Conservation (phyloP, 345 rosid species). For the Salix udensis region DNA sequence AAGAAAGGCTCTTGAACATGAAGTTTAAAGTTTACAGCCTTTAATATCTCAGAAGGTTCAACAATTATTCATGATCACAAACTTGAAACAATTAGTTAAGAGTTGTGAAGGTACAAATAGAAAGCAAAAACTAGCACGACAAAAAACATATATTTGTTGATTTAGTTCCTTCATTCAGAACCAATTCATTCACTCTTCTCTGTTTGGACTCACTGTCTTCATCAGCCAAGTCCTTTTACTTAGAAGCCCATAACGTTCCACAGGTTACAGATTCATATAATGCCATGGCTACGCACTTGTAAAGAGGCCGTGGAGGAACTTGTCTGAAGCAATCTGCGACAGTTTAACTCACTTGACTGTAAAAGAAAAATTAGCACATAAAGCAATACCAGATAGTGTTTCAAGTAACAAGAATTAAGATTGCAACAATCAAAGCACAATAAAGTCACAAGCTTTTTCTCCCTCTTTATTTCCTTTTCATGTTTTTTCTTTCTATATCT, state of each 20-base stretch:
- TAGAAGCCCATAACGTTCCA: conserved; percentile 14
- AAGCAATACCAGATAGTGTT: neutral
- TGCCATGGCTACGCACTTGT: conserved; percentile 43
- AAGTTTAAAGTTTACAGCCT: no score
- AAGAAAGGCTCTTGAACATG: no score
- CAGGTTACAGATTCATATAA: conserved; percentile 36
- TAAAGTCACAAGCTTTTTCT: neutral
- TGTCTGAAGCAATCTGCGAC: conserved; percentile 30
- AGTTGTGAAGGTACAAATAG: no score
- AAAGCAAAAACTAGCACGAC: neutral
- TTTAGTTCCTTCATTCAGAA: conserved; percentile 34
- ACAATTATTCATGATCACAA: no score
- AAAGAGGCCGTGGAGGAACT: conserved; percentile 49
- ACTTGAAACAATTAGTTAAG: no score
- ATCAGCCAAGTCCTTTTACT: conserved; percentile 12
- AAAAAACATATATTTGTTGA: conserved; percentile 33
- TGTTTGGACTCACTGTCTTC: conserved; percentile 26
- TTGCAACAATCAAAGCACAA: neutral
- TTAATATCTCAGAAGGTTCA: no score
- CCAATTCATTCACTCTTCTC: conserved; percentile 35
- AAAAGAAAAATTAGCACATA: neutral
- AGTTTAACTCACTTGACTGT: neutral
- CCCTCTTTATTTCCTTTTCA: neutral
- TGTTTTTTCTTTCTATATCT: neutral
- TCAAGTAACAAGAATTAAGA: neutral